phyloP scores from a whole-genome alignment of 1,284 basidiomycete genomes.

The Cryptococcus sp. region DNA sequence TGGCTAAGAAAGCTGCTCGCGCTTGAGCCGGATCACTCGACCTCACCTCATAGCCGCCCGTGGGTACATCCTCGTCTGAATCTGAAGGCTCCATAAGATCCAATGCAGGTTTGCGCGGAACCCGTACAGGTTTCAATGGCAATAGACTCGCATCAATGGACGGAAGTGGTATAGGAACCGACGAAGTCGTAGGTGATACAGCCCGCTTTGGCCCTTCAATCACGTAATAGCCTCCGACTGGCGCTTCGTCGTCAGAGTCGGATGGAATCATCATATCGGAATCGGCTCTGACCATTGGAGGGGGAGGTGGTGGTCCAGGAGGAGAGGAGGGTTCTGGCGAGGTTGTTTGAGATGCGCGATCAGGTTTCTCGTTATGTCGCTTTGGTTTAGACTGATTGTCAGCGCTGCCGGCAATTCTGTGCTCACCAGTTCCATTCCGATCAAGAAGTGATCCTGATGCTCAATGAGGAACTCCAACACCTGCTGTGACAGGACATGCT shows the following conservation, averaged over 20 bases:
- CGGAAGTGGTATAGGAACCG: slow-evolving; percentile 1
- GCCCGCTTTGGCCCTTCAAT: slow-evolving; percentile 29
- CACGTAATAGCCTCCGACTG: slow-evolving; percentile 49
- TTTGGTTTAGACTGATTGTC: slow-evolving; percentile 18
- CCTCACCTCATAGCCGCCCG: slow-evolving; percentile 42
- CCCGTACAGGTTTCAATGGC: slow-evolving; percentile 8
- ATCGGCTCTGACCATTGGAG: slow-evolving; percentile 41
- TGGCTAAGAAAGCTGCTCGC: not conserved
- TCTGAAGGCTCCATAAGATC: slow-evolving; percentile 47
- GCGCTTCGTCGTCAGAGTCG: slow-evolving; percentile 53
- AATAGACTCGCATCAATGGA: slow-evolving; percentile 14
- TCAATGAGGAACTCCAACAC: slow-evolving; percentile 93
- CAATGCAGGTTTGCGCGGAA: slow-evolving; percentile 13
- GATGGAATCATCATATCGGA: slow-evolving; percentile 49
- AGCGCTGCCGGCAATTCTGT: not conserved
- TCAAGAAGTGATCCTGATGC: slow-evolving; percentile 48
- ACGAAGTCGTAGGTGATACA: slow-evolving; percentile 1
- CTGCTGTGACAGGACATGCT: slow-evolving; percentile 82
- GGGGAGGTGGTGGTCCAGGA: slow-evolving; percentile 13
- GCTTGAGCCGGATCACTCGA: slow-evolving; percentile 12
- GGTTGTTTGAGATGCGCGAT: too few relatives aligned
- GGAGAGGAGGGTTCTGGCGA: slow-evolving; percentile 2
- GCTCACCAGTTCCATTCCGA: slow-evolving; percentile 49
- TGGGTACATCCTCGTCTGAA: slow-evolving; percentile 52
- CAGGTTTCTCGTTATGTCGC: slow-evolving; percentile 3